Evolutionary conservation across 768 basidiomycete species (phyloP), one percentile per base, ranked within the genome.

Genomic region (Lentinula raphanica): DNA sequence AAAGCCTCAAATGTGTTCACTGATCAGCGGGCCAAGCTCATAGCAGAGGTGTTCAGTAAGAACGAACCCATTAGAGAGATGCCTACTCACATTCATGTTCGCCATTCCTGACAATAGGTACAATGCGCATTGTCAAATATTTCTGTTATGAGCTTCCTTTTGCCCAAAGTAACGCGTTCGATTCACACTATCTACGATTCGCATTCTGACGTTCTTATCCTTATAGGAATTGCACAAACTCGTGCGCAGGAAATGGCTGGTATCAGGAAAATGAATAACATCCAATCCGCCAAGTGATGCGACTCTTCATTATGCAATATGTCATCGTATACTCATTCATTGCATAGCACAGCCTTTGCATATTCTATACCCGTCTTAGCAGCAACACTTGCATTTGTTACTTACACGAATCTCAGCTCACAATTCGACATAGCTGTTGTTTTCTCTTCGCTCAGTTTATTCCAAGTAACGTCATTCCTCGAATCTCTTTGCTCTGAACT

Each of bases 61-160:
- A 38, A 36, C 35, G 13, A 15, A n/a, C 7, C 39, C 28, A n/a
- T 25, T 5, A n/a, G 38, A 13, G 2, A 35, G 8, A 25, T 17
- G 46, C 49, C 15, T 19, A 46, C n/a, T n/a, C n/a, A n/a, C n/a
- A 21, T 46, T 78, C 80, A 7, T 31, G 13, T 21, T 50, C 19
- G 19, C 4, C 21, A 23, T 6, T 11, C 7, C 5, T 21, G 32
- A 21, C 36, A n/a, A n/a, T n/a, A 53, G 51, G 80, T 45, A 79
- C 77, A 1, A 88, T 89, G 85, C 79, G 84, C 3, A 78, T 88
- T 21, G 83, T 90, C 58, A 89, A 88, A 67, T 87, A 85, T 64
- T 90, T 90, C 67, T 85, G 82, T 27, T 89, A 88, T 61, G 88
- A 90, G 69, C 60, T 74, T 0, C 85, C 87, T 0, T 89, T 88